Conservation (phyloP, 139 green algal species). For the Yamagishiella unicocca region DNA sequence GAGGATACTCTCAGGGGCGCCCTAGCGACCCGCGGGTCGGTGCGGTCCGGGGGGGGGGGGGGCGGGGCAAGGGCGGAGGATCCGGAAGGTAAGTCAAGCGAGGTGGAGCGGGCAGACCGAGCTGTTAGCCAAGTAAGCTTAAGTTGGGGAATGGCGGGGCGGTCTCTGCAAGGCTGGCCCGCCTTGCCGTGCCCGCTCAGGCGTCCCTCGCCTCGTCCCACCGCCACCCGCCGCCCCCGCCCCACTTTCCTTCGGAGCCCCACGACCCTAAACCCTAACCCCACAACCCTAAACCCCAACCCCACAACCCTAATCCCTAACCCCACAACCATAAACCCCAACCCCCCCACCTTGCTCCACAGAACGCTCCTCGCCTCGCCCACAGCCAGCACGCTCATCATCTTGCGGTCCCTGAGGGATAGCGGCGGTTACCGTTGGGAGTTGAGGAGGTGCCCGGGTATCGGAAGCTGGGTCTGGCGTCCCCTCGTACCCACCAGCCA, state of each 20-base stretch:
- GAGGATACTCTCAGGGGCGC: conserved; percentile 90
- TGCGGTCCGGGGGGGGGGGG: conserved; percentile 51
- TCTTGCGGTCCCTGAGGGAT: conserved; percentile 79
- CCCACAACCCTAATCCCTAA: background rate
- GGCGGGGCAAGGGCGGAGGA: background rate
- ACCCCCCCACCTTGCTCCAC: conserved; percentile 74
- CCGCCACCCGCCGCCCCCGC: too few species aligned
- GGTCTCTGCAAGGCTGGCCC: too few species aligned
- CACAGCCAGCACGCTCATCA: conserved; percentile 89
- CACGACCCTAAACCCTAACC: background rate
- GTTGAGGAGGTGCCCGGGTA: background rate
- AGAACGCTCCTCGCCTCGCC: conserved; percentile 51
- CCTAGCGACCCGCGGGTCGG: too few species aligned
- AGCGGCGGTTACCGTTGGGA: background rate
- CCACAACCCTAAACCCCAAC: background rate
- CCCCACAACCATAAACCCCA: background rate
- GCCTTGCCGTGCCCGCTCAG: too few species aligned
- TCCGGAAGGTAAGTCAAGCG: too few species aligned
- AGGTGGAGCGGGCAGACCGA: too few species aligned
- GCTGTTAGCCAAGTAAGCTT: too few species aligned
- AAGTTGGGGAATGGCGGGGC: too few species aligned
- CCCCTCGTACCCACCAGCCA: too few species aligned
- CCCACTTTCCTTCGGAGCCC: background rate
- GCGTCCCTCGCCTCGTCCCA: too few species aligned
- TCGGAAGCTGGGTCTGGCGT: too few species aligned